These are phyloP conservation scores for Corynespora cassiicola DNA, from an alignment of 2,329 filamentous ascomycete genomes.

Conservation along the genomic window DNA sequence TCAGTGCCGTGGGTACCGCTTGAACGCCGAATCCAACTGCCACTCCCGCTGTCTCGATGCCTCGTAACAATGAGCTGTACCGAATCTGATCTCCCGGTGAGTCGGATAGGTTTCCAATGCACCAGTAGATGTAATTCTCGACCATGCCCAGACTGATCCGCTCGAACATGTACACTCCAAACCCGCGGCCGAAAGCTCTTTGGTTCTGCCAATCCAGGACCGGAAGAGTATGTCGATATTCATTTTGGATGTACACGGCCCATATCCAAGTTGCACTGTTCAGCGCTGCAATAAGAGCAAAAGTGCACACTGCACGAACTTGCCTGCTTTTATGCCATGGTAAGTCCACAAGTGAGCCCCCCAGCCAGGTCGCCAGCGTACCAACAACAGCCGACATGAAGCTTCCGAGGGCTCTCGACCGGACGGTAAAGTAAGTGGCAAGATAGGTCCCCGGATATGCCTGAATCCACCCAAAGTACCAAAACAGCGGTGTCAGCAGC, in stretches of 20 bases:
- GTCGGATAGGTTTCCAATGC: slow-evolving; percentile 53
- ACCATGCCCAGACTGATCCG: slow-evolving; percentile 48
- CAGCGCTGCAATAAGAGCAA: slow-evolving; percentile 48
- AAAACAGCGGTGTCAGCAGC: slow-evolving; percentile 55
- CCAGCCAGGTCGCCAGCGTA: slow-evolving; percentile 52
- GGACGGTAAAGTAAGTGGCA: slow-evolving; percentile 59
- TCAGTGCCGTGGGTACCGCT: slow-evolving; percentile 51
- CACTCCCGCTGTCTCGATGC: slow-evolving; percentile 51
- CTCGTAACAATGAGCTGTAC: slow-evolving; percentile 53
- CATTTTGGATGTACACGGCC: slow-evolving; percentile 55
- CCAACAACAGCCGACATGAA: slow-evolving; percentile 55
- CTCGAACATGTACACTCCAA: slow-evolving; percentile 52
- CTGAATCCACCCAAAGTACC: slow-evolving; percentile 49
- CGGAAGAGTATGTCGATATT: slow-evolving; percentile 52
- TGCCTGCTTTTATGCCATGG: slow-evolving; percentile 49
- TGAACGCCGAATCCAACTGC: slow-evolving; percentile 54
- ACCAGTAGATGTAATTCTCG: slow-evolving; percentile 57
- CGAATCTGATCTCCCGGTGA: slow-evolving; percentile 53
- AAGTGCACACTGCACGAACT: slow-evolving; percentile 49
- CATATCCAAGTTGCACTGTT: slow-evolving; percentile 57
- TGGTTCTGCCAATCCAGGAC: slow-evolving; percentile 54
- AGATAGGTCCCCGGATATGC: slow-evolving; percentile 60
- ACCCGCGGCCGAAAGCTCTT: slow-evolving; percentile 49
- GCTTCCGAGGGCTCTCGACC: slow-evolving; percentile 54
- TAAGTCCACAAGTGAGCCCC: slow-evolving; percentile 56